These are phyloP conservation scores for Retiboletus fuscus DNA, from an alignment of 1,284 basidiomycete species.

Conservation along the genomic window DNA sequence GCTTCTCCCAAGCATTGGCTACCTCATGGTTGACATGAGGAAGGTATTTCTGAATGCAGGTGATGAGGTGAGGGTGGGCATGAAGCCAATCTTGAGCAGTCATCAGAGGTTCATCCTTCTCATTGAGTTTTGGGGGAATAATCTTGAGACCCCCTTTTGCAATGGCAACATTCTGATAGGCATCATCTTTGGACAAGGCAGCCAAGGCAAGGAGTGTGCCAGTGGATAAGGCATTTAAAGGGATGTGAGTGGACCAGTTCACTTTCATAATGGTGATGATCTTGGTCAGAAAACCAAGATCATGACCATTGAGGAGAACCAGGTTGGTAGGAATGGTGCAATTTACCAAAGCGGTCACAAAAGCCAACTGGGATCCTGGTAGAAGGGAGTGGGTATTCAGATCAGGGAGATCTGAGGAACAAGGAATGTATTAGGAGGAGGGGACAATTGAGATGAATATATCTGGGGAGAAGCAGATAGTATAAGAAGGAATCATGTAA, in stretches of 20 bases:
- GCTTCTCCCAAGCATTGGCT: too few species aligned
- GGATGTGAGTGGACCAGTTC: background rate
- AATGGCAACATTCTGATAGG: background rate
- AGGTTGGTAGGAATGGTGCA: background rate
- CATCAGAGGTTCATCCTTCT: background rate
- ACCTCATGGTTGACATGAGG: too few species aligned
- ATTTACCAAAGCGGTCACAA: background rate
- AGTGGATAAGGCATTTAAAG: background rate
- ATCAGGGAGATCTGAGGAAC: background rate
- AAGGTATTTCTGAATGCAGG: too few species aligned
- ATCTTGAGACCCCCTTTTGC: background rate
- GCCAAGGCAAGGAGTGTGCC: background rate
- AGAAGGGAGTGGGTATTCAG: background rate
- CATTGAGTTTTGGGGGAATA: background rate
- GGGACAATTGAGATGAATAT: too few species aligned
- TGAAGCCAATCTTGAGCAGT: background rate
- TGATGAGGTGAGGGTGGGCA: background rate
- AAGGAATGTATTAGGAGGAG: too few species aligned
- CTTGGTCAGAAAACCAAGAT: too few species aligned
- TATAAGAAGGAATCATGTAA: too few species aligned
- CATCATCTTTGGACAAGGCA: background rate
- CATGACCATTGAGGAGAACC: too few species aligned
- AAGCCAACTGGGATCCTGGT: background rate
- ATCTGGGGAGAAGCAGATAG: too few species aligned
- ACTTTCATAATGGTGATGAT: background rate